Conservation (phyloP, 192 early-diverging fungal genomes). For the Pecoramyces ruminantium region DNA sequence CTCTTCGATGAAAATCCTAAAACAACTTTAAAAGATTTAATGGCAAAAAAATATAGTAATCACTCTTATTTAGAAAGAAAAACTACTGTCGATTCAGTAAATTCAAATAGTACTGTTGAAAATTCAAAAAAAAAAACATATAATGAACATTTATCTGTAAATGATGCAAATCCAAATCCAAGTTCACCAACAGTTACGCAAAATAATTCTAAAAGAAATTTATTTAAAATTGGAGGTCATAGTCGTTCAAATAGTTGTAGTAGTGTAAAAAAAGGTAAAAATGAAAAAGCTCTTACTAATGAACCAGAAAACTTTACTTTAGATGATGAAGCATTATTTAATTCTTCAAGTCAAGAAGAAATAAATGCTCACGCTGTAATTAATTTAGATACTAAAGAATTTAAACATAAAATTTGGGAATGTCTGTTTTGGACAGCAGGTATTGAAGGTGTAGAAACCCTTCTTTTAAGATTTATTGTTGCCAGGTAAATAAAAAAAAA, state of each 20-base stretch:
- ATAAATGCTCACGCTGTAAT: background rate
- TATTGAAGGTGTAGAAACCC: background rate
- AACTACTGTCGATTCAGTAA: background rate
- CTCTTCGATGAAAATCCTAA: background rate
- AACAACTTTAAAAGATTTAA: background rate
- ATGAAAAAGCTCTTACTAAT: background rate
- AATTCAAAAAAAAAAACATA: background rate
- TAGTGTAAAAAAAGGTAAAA: background rate
- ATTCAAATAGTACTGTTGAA: no score
- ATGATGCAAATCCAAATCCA: background rate
- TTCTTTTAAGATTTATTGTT: background rate
- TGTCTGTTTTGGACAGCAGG: background rate
- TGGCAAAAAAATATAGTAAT: background rate
- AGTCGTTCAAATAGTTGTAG: background rate
- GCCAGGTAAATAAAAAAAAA: background rate
- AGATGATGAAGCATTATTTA: background rate
- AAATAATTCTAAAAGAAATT: background rate
- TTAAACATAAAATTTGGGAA: background rate
- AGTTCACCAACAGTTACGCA: background rate
- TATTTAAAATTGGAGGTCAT: background rate
- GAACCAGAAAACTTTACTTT: background rate
- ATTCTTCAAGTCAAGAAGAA: background rate
- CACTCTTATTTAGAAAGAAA: background rate
- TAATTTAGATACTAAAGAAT: background rate
- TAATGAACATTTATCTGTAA: background rate